Percentiles rank a stretch among this genome's conserved stretches.
Evolutionary conservation across 1,284 basidiomycete genomes (phyloP).

Genomic region (Chiua sp.): DNA sequence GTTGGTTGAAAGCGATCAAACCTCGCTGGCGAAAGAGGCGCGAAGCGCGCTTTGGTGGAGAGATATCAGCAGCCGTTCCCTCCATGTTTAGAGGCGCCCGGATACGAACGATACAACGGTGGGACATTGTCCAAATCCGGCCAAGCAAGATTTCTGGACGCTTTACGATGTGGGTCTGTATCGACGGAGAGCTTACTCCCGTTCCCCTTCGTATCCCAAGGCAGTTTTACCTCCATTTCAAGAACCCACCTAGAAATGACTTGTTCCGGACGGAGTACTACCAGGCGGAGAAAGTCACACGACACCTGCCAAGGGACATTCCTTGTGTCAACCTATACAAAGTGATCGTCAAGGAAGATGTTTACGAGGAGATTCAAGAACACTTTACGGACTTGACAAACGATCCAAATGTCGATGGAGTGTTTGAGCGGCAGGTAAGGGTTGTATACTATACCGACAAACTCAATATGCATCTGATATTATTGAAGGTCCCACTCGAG

Average conservation of each 20-base stretch:
- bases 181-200: constrained; percentile 81
- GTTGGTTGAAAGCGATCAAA: constrained; percentile 83
- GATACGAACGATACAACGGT: constrained; percentile 72
- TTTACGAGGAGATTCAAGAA: constrained; percentile 85
- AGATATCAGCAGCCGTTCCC: constrained; percentile 56
- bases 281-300: constrained; percentile 73
- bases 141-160: constrained; percentile 81
- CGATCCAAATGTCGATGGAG: constrained; percentile 94
- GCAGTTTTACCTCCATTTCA: constrained; percentile 93
- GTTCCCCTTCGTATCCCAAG: constrained; percentile 88
- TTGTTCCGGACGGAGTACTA: constrained; percentile 79
- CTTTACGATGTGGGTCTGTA: constrained; percentile 89
- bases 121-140: constrained; percentile 95
- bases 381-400: constrained; percentile 94
- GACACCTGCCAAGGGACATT: constrained; percentile 83
- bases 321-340: constrained; percentile 85
- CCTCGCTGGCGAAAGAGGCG: constrained; percentile 79
- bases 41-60: constrained; percentile 50
- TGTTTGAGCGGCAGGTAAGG: constrained; percentile 90
- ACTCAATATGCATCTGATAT: constrained; percentile 11
- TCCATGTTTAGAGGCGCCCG: constrained; percentile 83
- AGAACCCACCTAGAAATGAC: constrained; percentile 62
- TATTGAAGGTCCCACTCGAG: constrained; percentile 77
- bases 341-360: constrained; percentile 83
- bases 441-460: background rate